Percentiles rank a stretch among this genome's conserved stretches.
Conservation (phyloP, 441 rosid genomes). For the Breynia disticha region DNA sequence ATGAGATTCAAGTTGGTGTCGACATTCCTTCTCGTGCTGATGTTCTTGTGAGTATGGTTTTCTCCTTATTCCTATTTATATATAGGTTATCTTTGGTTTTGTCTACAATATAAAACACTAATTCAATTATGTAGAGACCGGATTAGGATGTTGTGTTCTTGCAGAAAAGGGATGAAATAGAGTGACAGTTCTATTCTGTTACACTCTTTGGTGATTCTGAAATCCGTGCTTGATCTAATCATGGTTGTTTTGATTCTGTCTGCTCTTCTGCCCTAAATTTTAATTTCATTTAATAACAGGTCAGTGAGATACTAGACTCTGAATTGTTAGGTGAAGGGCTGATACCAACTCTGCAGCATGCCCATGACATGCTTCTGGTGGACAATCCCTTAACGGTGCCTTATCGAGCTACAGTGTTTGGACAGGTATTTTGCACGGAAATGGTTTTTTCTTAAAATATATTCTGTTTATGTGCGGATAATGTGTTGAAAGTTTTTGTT, state of each 20-base stretch:
- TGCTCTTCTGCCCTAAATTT: too few relatives aligned
- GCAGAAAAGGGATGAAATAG: too few relatives aligned
- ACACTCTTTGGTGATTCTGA: too few relatives aligned
- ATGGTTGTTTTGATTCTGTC: neutral
- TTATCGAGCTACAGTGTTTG: conserved; percentile 68
- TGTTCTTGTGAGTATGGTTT: conserved; percentile 53
- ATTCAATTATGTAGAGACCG: too few relatives aligned
- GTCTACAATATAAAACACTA: too few relatives aligned
- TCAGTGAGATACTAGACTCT: conserved; percentile 91
- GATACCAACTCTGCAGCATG: conserved; percentile 90
- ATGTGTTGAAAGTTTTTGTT: neutral
- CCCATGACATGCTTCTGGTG: conserved; percentile 72
- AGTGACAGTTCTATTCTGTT: too few relatives aligned
- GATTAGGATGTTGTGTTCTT: too few relatives aligned
- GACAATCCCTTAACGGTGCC: conserved; percentile 80
- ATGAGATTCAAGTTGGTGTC: conserved; percentile 56
- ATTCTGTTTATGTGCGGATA: neutral
- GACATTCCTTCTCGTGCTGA: conserved; percentile 74
- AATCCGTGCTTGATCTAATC: neutral
- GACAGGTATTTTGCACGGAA: conserved; percentile 47
- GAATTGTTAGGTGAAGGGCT: conserved; percentile 95
- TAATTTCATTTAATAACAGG: conserved; percentile 32
- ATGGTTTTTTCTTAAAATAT: neutral
- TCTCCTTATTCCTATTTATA: too few relatives aligned
- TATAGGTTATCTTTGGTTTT: too few relatives aligned